phyloP scores from a whole-genome alignment of 768 basidiomycete genomes.

The Russula abietina region DNA sequence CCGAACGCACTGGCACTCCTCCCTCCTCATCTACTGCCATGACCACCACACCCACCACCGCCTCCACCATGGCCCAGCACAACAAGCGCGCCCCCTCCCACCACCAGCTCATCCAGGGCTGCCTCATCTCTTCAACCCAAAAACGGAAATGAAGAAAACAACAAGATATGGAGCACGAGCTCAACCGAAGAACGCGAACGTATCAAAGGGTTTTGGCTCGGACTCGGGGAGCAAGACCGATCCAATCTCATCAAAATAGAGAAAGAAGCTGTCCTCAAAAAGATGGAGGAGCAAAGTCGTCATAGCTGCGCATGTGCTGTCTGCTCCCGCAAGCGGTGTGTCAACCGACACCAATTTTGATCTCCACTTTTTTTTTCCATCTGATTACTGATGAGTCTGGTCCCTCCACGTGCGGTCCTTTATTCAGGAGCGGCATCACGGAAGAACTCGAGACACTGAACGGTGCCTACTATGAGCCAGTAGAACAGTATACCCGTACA shows the following conservation, averaged over 20 bases:
- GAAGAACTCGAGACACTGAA: conserved; percentile 99
- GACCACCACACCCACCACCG: conserved; percentile 28
- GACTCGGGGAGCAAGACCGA: conserved; percentile 85
- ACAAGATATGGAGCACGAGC: conserved; percentile 93
- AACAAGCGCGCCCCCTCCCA: conserved; percentile 30
- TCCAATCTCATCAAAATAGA: conserved; percentile 92
- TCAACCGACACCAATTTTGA: conserved; percentile 33
- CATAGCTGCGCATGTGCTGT: conserved; percentile 94
- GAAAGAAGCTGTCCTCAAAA: conserved; percentile 93
- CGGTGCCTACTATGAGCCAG: conserved; percentile 99
- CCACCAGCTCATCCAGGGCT: conserved; percentile 34
- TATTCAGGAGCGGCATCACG: conserved; percentile 88
- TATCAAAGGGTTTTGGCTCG: conserved; percentile 98
- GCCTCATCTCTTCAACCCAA: conserved; percentile 43
- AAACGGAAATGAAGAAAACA: conserved; percentile 35
- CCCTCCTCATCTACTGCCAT: conserved; percentile 32
- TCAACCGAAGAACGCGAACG: conserved; percentile 90
- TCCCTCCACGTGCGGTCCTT: background rate
- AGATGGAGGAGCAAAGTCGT: conserved; percentile 99
- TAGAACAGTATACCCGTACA: conserved; percentile 99
- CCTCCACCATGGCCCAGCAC: conserved; percentile 7
- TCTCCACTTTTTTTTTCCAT: conserved; percentile 27
- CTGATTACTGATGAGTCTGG: conserved; percentile 25
- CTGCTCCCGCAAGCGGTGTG: conserved; percentile 93
- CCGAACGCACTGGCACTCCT: too few relatives aligned